Conservation (phyloP, 371 early-diverging fungal species). For the Saksenaea oblongispora region DNA sequence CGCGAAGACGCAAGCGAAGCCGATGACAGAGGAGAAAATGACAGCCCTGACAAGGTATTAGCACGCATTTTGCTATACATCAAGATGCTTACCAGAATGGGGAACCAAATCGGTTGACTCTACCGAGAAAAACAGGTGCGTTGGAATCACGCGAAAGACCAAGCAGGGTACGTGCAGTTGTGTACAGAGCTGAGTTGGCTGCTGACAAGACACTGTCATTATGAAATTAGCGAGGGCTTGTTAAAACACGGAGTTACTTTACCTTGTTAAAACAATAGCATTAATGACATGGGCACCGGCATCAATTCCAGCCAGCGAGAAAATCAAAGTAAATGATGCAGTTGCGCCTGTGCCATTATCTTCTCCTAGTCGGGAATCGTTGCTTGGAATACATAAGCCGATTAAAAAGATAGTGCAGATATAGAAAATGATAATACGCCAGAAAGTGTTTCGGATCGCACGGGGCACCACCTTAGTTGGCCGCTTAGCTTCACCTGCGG, state of each 20-base stretch:
- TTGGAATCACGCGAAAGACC: constrained; percentile 67
- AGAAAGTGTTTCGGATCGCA: constrained; percentile 73
- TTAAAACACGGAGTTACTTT: not conserved
- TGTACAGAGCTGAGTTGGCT: constrained; percentile 72
- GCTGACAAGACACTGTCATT: constrained; percentile 64
- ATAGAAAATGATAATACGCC: constrained; percentile 75
- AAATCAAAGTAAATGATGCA: constrained; percentile 72
- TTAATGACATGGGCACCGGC: constrained; percentile 72
- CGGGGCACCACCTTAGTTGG: constrained; percentile 72
- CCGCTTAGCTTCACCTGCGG: constrained; percentile 74
- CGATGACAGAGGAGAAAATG: constrained; percentile 53
- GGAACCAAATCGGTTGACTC: constrained; percentile 56
- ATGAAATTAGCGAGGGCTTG: not conserved
- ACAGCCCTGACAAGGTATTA: constrained; percentile 43
- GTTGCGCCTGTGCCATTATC: constrained; percentile 47
- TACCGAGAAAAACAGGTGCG: constrained; percentile 58
- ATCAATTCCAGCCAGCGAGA: constrained; percentile 62
- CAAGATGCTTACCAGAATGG: constrained; percentile 37
- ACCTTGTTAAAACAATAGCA: constrained; percentile 59
- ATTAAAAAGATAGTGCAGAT: constrained; percentile 65
- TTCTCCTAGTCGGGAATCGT: constrained; percentile 49
- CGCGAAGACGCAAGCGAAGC: constrained; percentile 57
- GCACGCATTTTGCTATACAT: not conserved
- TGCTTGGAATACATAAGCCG: constrained; percentile 67
- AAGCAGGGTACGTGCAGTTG: constrained; percentile 66